Evolutionary conservation across 179 eudicot genomes (phyloP), one percentile per base, ranked within the genome.

Genomic region (Gypsophila paniculata): DNA sequence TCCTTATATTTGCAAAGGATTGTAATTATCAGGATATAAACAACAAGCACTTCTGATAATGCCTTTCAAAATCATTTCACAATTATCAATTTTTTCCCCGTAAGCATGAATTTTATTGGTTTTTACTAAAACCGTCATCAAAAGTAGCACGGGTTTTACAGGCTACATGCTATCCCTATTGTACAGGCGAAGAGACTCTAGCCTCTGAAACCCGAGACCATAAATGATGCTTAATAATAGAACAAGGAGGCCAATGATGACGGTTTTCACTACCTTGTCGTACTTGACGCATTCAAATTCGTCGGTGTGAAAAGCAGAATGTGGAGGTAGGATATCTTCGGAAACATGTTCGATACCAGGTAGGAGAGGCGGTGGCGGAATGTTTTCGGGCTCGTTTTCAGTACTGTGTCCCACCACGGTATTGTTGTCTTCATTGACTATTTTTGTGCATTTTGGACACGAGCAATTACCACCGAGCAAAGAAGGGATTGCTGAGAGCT

Each of bases 401-500:
- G 7, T 26, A 53, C 53, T 46, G 10, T 65, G 70, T 73, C 65
- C 69, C 65, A 10, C 74, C 36, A 54, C 18, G 25, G 71, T 68
- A 29, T n/a, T 60, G 18, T 61, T 60, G 18, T 61, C 78, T 34
- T 39, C 61, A 25, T 63, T 51, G 3, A 12, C 58, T 18, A 18
- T 10, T 12, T 66, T 68, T 42, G 79, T 63, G 63, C 92, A 88
- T 71, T 73, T 86, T 22, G 77, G 68, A 77, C 93, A 88, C 3
- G 77, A 68, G 77, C 90, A 88, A 6, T 80, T 76, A 49, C 90
- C 90, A n/a, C 88, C 93, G 5, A 88, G 86, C 73, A 82, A 85
- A 19, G 83, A 67, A 21, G 93, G 93, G 58, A 82, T 70, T 38
- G 72, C 52, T 72, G 82, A 61, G 59, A 88, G 80, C 75, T 64